Percentiles rank a stretch among this genome's conserved stretches.
Evolutionary conservation across 2,329 filamentous ascomycete genomes (phyloP).

Genomic region (Didymella keratinophila): DNA sequence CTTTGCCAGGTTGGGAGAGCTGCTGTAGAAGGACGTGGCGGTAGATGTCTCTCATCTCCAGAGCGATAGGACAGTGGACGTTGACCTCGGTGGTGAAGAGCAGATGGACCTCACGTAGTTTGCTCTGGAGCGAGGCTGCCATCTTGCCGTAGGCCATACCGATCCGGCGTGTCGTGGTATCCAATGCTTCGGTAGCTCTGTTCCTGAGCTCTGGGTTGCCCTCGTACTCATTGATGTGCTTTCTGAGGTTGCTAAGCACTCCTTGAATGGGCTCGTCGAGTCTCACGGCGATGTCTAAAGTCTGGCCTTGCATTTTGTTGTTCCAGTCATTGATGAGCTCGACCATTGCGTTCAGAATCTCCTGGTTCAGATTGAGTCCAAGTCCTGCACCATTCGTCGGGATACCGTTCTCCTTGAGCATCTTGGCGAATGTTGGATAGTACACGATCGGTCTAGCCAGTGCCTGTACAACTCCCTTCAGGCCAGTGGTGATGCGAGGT

Average conservation of each 20-base stretch:
- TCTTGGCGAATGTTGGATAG: slow-evolving; percentile 17
- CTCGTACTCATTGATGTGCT: no score
- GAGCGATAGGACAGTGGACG: slow-evolving; percentile 17
- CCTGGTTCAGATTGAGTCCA: slow-evolving; percentile 19
- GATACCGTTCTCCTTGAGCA: slow-evolving; percentile 24
- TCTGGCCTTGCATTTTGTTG: not conserved
- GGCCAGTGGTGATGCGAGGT: no score
- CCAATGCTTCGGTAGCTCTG: slow-evolving; percentile 7
- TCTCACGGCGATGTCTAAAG: no score
- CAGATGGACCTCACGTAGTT: slow-evolving; percentile 10
- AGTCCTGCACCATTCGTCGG: slow-evolving; percentile 12
- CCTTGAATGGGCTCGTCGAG: no score
- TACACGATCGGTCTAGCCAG: not conserved
- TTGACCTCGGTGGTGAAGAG: slow-evolving; percentile 21
- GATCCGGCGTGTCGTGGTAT: not conserved
- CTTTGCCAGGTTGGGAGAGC: no score
- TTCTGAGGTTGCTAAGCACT: no score
- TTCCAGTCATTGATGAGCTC: no score
- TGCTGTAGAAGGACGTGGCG: no score
- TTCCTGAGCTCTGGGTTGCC: slow-evolving; percentile 2
- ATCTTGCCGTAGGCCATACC: not conserved
- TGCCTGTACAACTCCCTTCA: no score
- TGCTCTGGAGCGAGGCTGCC: not conserved
- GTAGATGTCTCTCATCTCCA: slow-evolving; percentile 8
- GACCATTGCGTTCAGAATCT: slow-evolving; percentile 8